Conservation (phyloP, 176 grass and related monocot genomes). For the Bromus sterilis region DNA sequence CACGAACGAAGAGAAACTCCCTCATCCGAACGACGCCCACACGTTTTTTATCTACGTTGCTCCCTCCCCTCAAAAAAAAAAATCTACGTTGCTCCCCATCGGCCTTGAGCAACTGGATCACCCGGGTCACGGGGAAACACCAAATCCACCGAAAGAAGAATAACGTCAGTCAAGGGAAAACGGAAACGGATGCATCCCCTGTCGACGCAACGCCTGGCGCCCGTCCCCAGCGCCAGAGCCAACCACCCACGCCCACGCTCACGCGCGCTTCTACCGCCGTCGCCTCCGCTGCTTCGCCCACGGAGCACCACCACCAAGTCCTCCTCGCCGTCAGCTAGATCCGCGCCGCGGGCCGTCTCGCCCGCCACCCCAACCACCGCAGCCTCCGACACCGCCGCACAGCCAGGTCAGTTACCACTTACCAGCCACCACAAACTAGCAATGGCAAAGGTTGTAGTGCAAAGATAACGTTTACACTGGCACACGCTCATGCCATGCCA, state of each 20-base stretch:
- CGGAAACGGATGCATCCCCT: background rate
- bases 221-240: background rate
- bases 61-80: no score
- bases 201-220: conserved; percentile 4
- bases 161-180: background rate
- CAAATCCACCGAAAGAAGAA: background rate
- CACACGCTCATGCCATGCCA: background rate
- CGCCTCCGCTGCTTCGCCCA: background rate
- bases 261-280: background rate
- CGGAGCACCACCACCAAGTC: background rate
- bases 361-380: background rate
- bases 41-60: conserved; percentile 12
- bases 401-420: conserved; percentile 7
- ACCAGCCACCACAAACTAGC: background rate
- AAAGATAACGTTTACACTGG: background rate
- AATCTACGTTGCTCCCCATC: no score
- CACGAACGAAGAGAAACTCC: background rate
- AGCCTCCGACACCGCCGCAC: background rate
- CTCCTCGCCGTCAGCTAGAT: background rate
- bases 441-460: no score
- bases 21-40: background rate
- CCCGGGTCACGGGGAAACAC: background rate
- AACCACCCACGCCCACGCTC: background rate
- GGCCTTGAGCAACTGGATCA: background rate
- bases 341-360: conserved; percentile 1